Evolutionary conservation across 305 asterid species (phyloP).

Genomic region (Solanum hybrid): DNA sequence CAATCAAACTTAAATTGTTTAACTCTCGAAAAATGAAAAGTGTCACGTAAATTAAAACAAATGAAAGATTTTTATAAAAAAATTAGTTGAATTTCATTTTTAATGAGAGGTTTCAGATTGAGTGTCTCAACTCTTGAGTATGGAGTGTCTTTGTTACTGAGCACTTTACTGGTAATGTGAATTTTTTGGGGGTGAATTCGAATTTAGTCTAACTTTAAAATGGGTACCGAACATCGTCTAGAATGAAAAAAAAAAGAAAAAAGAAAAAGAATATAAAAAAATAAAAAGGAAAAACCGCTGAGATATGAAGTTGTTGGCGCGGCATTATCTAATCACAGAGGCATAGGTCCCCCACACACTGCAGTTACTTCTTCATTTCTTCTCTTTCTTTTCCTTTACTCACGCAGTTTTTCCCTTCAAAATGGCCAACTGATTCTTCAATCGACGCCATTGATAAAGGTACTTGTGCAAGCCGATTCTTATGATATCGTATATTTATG

Average conservation of each 20-base stretch:
- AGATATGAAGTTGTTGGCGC: background rate
- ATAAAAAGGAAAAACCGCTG: background rate
- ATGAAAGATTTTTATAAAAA: too few relatives aligned
- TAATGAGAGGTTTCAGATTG: too few relatives aligned
- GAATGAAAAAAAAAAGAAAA: background rate
- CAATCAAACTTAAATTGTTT: too few relatives aligned
- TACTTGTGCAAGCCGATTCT: background rate
- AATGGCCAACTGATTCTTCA: background rate
- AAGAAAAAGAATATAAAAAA: background rate
- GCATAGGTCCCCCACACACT: background rate
- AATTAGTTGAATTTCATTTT: background rate
- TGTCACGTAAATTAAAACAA: too few relatives aligned
- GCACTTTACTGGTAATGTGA: too few relatives aligned
- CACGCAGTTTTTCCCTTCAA: background rate
- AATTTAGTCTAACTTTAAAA: too few relatives aligned
- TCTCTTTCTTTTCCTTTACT: background rate
- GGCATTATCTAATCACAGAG: background rate
- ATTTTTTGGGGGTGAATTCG: too few relatives aligned
- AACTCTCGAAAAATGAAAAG: too few relatives aligned
- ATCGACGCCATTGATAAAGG: background rate
- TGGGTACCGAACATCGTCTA: too few relatives aligned
- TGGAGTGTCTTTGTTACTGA: background rate
- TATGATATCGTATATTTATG: background rate
- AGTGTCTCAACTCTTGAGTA: background rate
- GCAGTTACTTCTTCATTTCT: background rate